These are phyloP conservation scores for Botryotinia narcissicola DNA, from an alignment of 2,329 filamentous ascomycete species.

Conservation along the genomic window DNA sequence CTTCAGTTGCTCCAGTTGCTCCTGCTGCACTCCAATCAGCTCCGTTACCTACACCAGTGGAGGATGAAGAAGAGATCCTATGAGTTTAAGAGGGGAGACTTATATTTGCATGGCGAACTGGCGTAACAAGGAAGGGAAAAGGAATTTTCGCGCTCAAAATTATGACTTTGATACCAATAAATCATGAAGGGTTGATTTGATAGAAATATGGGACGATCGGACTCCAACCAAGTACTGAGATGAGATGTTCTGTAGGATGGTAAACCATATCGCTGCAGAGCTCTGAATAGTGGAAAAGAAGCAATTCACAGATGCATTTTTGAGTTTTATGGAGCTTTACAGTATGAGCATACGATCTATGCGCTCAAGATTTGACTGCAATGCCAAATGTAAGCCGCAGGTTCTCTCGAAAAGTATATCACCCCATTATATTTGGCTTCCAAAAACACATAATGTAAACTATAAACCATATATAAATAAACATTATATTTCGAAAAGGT, in stretches of 20 bases:
- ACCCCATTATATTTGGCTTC: background rate
- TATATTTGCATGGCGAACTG: conserved; percentile 30
- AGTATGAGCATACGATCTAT: background rate
- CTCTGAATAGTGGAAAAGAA: background rate
- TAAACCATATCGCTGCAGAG: background rate
- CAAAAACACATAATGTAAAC: background rate
- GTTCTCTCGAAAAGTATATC: background rate
- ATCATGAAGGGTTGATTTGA: conserved; percentile 7
- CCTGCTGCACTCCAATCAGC: conserved; percentile 15
- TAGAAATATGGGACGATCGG: background rate
- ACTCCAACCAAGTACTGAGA: background rate
- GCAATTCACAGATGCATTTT: background rate
- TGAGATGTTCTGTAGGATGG: background rate
- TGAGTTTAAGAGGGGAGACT: conserved; percentile 10
- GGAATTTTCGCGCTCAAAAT: background rate
- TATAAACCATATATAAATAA: background rate
- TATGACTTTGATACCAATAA: conserved; percentile 29
- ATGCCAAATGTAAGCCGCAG: background rate
- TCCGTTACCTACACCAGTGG: conserved; percentile 20
- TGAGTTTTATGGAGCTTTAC: background rate
- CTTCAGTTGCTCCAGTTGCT: conserved; percentile 5
- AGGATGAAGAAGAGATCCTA: conserved; percentile 36
- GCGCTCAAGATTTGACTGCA: background rate
- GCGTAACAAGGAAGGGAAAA: conserved; percentile 15
- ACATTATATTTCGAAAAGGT: background rate